A percentile compares a stretch with the other conserved stretches of the same genome.
Evolutionary conservation across 495 filamentous ascomycete species (phyloP).

Genomic region (Neurospora terricola): DNA sequence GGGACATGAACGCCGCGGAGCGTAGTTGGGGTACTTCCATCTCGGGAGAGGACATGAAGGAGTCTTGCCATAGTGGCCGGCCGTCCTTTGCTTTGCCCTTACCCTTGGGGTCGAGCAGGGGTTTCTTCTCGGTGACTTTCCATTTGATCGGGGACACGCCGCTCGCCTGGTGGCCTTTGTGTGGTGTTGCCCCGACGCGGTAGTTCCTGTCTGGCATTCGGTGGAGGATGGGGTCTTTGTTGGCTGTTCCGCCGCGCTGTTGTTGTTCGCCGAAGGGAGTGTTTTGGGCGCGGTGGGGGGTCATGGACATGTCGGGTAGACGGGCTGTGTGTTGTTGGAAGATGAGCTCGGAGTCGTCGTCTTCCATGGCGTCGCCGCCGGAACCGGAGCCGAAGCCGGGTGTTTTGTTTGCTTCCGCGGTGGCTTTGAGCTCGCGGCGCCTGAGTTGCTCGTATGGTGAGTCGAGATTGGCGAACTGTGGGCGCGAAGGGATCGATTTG

Average conservation of each 20-base stretch:
- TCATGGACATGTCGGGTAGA: constrained; percentile 50
- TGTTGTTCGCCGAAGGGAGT: constrained; percentile 5
- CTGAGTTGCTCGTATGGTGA: constrained; percentile 59
- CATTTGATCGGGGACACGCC: constrained; percentile 26
- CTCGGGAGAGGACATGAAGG: constrained; percentile 67
- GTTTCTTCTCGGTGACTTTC: constrained; percentile 21
- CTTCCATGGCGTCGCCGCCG: constrained; percentile 7
- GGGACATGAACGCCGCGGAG: constrained; percentile 78
- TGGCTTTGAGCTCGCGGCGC: constrained; percentile 39
- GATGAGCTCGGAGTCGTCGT: constrained; percentile 34
- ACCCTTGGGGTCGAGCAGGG: not conserved
- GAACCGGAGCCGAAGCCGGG: not conserved
- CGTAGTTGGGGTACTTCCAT: constrained; percentile 72
- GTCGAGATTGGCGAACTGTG: constrained; percentile 49
- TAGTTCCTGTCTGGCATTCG: constrained; percentile 88
- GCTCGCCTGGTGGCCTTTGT: constrained; percentile 30
- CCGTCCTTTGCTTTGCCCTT: constrained; percentile 28
- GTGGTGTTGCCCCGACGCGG: constrained; percentile 83
- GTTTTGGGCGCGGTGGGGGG: constrained; percentile 26
- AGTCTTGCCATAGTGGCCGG: constrained; percentile 36
- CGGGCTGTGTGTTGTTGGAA: constrained; percentile 33
- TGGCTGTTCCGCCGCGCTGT: constrained; percentile 9
- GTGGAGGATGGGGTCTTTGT: constrained; percentile 70
- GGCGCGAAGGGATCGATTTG: constrained; percentile 26
- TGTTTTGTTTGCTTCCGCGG: constrained; percentile 1